A percentile compares a stretch with the other conserved stretches of the same genome.
phyloP scores from a whole-genome alignment of 495 filamentous ascomycete species.

The Xylaria curta region DNA sequence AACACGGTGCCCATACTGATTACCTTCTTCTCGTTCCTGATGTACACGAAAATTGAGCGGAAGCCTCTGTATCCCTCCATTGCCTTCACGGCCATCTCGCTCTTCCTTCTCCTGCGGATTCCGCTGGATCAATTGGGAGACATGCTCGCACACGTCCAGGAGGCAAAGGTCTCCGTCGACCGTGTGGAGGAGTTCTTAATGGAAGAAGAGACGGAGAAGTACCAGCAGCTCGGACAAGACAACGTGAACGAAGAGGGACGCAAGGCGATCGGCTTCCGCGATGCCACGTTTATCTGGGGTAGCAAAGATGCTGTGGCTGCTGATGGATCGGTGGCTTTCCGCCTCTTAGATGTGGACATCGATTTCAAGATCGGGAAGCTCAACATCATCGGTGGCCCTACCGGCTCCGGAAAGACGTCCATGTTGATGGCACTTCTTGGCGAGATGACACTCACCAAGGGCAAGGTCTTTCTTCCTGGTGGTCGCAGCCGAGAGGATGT shows the following conservation, averaged over 20 bases:
- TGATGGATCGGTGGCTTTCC: constrained; percentile 73
- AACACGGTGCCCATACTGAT: constrained; percentile 95
- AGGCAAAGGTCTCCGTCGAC: constrained; percentile 95
- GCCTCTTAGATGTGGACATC: constrained; percentile 79
- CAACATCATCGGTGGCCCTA: constrained; percentile 91
- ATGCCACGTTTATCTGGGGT: constrained; percentile 90
- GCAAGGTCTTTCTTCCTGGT: constrained; percentile 82
- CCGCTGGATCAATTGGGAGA: constrained; percentile 96
- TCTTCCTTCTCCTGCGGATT: constrained; percentile 94
- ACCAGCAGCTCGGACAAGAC: constrained; percentile 75
- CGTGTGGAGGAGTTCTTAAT: constrained; percentile 94
- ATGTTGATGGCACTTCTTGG: constrained; percentile 95
- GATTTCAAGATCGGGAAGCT: constrained; percentile 79
- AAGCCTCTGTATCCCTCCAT: constrained; percentile 90
- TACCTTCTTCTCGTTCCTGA: constrained; percentile 91
- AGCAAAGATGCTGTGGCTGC: constrained; percentile 64
- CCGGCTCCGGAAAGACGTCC: constrained; percentile 93
- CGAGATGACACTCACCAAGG: constrained; percentile 90
- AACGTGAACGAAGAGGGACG: constrained; percentile 65
- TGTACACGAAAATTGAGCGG: constrained; percentile 90
- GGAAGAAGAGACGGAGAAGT: constrained; percentile 97
- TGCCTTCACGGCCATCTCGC: constrained; percentile 94
- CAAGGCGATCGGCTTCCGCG: constrained; percentile 79
- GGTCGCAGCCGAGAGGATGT: constrained; percentile 83
- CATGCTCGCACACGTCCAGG: constrained; percentile 98